Percentiles rank a stretch among this genome's conserved stretches.
These are phyloP conservation scores for Thelephora aurantiotincta DNA, from an alignment of 768 basidiomycete genomes.

Conservation along the genomic window DNA sequence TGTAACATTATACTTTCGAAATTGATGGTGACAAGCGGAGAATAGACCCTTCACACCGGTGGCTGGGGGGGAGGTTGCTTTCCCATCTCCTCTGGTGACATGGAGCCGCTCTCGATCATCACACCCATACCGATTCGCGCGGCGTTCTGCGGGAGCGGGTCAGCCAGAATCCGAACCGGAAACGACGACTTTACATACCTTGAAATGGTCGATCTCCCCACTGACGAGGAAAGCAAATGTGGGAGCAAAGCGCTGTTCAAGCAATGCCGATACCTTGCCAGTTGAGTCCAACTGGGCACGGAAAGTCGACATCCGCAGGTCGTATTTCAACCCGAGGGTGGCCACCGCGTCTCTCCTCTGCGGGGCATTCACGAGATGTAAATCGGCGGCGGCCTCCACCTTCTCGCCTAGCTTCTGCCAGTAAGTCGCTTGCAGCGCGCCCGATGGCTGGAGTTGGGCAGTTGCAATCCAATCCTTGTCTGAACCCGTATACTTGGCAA, in stretches of 20 bases:
- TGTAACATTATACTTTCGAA: not conserved
- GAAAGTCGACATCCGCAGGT: conserved; percentile 87
- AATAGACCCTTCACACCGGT: conserved; percentile 1
- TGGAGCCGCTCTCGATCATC: conserved; percentile 82
- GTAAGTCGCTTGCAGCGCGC: conserved; percentile 83
- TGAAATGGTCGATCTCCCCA: conserved; percentile 98
- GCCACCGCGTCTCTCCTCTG: conserved; percentile 82
- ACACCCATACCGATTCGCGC: conserved; percentile 95
- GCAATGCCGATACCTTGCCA: conserved; percentile 87
- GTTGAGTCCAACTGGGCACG: conserved; percentile 89
- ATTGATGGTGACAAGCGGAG: conserved; percentile 1
- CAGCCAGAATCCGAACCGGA: not conserved
- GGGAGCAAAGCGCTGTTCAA: conserved; percentile 94
- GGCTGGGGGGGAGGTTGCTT: conserved; percentile 16
- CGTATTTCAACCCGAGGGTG: conserved; percentile 92
- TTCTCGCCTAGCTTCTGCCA: conserved; percentile 94
- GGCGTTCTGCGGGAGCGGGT: conserved; percentile 44
- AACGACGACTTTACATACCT: conserved; percentile 35
- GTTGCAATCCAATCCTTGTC: conserved; percentile 88
- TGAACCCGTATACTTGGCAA: conserved; percentile 62
- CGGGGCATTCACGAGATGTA: conserved; percentile 70
- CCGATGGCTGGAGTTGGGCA: conserved; percentile 70
- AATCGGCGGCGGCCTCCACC: conserved; percentile 93
- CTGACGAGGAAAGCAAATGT: conserved; percentile 88
- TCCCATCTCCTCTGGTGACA: conserved; percentile 76